These are phyloP conservation scores for Phytophthora capsici DNA, from an alignment of 352 stramenopile genomes.

Conservation along the genomic window DNA sequence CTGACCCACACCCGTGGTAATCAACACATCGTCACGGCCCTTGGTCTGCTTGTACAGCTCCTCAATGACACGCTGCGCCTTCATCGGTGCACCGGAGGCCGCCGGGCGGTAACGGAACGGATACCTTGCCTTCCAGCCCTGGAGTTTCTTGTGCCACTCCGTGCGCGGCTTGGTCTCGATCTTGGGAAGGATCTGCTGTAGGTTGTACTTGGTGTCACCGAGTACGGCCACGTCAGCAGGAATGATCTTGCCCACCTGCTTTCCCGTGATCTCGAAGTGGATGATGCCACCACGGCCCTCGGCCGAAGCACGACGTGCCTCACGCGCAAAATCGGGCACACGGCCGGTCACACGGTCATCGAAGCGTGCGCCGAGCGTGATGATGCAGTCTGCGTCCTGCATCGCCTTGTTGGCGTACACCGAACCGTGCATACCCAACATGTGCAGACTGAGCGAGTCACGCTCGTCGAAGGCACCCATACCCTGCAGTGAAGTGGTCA, in stretches of 20 bases:
- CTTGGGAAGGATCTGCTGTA: slow-evolving; percentile 89
- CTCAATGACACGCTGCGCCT: slow-evolving; percentile 93
- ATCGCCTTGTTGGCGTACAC: slow-evolving; percentile 97
- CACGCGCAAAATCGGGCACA: slow-evolving; percentile 93
- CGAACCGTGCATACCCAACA: slow-evolving; percentile 97
- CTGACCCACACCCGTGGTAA: slow-evolving; percentile 96
- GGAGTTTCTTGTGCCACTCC: slow-evolving; percentile 93
- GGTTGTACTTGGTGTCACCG: slow-evolving; percentile 91
- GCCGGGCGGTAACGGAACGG: slow-evolving; percentile 92
- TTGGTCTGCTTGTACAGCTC: slow-evolving; percentile 96
- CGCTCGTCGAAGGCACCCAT: slow-evolving; percentile 95
- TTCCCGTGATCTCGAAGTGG: slow-evolving; percentile 94
- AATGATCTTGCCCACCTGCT: slow-evolving; percentile 89
- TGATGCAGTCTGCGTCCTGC: slow-evolving; percentile 94
- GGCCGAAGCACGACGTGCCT: slow-evolving; percentile 89
- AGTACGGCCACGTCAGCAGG: slow-evolving; percentile 80
- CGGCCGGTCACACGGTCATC: slow-evolving; percentile 96
- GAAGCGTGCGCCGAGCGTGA: slow-evolving; percentile 95
- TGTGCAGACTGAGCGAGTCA: slow-evolving; percentile 94
- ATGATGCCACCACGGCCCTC: slow-evolving; percentile 95
- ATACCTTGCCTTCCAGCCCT: slow-evolving; percentile 92
- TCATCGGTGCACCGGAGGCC: slow-evolving; percentile 81
- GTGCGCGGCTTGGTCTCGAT: slow-evolving; percentile 82
- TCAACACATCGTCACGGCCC: slow-evolving; percentile 89
- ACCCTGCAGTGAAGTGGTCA: slow-evolving; percentile 94